These are phyloP conservation scores for Flaveria trinervia DNA, from an alignment of 129 eudicot genomes.

Conservation along the genomic window DNA sequence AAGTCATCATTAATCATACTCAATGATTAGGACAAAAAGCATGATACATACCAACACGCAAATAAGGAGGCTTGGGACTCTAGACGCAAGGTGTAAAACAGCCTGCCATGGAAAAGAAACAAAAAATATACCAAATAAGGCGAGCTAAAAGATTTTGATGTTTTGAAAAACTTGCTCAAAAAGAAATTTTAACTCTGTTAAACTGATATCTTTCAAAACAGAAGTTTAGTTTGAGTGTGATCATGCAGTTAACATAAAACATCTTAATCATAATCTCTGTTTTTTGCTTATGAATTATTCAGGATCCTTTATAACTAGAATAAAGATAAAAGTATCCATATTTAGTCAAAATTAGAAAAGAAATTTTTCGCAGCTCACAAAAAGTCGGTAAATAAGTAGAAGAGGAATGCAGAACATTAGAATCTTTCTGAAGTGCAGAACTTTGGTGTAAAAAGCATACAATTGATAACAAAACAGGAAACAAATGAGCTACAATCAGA, in stretches of 20 bases:
- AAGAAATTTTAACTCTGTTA: background rate
- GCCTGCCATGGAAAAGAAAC: slow-evolving; percentile 14
- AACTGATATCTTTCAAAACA: background rate
- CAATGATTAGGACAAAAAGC: slow-evolving; percentile 10
- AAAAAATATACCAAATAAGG: background rate
- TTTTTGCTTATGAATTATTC: background rate
- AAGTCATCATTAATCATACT: slow-evolving; percentile 4
- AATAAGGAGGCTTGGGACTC: slow-evolving; percentile 6
- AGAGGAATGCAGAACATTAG: background rate
- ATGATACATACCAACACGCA: slow-evolving; percentile 17
- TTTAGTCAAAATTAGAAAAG: background rate
- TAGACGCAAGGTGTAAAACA: slow-evolving; percentile 14
- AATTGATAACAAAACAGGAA: background rate
- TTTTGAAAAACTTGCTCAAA: background rate
- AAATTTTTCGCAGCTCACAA: background rate
- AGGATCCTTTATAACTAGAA: background rate
- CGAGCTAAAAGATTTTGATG: slow-evolving; percentile 11
- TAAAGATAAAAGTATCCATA: slow-evolving; percentile 5
- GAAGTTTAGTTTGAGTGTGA: background rate
- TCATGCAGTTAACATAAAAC: background rate
- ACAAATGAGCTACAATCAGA: background rate
- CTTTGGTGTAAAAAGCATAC: background rate
- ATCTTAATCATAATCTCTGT: background rate
- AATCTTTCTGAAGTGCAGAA: background rate
- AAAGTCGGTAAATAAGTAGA: background rate